These are phyloP conservation scores for Helicostylum pulchrum DNA, from an alignment of 192 early-diverging fungal genomes.

Conservation along the genomic window DNA sequence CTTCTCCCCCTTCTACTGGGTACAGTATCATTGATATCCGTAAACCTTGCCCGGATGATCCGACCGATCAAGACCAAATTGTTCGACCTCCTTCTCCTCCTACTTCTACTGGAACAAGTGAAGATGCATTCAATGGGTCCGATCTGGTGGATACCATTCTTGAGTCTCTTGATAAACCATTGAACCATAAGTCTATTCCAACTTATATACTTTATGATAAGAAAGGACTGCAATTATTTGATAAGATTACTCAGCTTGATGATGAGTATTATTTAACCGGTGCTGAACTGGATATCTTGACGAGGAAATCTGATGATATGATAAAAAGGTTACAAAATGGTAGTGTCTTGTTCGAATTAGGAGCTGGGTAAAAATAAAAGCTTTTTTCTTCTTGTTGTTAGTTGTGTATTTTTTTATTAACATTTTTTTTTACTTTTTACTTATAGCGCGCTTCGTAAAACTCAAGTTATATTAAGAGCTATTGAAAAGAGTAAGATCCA, in stretches of 20 bases:
- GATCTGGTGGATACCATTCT: slow-evolving; percentile 28
- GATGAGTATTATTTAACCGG: slow-evolving; percentile 85
- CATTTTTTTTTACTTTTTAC: slow-evolving; percentile 3
- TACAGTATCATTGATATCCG: slow-evolving; percentile 10
- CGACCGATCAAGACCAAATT: background rate
- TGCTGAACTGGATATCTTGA: slow-evolving; percentile 83
- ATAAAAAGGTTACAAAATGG: slow-evolving; percentile 59
- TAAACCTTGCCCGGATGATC: background rate
- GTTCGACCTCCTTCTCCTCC: slow-evolving; percentile 21
- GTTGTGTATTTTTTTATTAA: background rate
- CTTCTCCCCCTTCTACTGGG: slow-evolving; percentile 8
- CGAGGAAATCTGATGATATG: slow-evolving; percentile 57
- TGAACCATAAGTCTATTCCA: slow-evolving; percentile 59
- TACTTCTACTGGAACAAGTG: slow-evolving; percentile 5
- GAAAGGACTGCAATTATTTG: slow-evolving; percentile 81
- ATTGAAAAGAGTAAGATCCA: slow-evolving; percentile 59
- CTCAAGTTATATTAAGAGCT: slow-evolving; percentile 72
- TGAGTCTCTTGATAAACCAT: slow-evolving; percentile 16
- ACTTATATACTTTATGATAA: slow-evolving; percentile 87
- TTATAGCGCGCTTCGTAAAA: slow-evolving; percentile 80
- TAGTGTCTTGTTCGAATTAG: slow-evolving; percentile 82
- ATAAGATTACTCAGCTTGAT: slow-evolving; percentile 80
- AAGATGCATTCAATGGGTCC: slow-evolving; percentile 26
- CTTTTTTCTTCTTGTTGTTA: too few species aligned
- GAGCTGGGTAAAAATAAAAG: slow-evolving; percentile 65